Conservation (phyloP, 192 early-diverging fungal genomes). For the Chytriomyces confervae region DNA sequence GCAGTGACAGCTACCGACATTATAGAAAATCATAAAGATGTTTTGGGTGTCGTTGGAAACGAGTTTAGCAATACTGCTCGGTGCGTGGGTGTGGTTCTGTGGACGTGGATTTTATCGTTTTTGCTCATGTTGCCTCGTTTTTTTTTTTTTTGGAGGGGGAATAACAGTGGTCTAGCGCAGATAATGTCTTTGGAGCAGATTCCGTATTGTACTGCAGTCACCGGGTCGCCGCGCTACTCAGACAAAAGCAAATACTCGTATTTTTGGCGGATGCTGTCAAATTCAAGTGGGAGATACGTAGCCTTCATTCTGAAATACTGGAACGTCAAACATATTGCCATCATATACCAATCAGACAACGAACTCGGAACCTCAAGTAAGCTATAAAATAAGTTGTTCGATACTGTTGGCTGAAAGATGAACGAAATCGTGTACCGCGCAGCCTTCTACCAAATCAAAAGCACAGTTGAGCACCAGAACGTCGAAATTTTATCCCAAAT, state of each 20-base stretch:
- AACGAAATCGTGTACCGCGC: too few species aligned
- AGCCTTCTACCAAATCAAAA: too few species aligned
- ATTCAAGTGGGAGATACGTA: too few species aligned
- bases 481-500: too few species aligned
- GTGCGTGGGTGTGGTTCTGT: too few species aligned
- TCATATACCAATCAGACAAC: slow-evolving; percentile 15
- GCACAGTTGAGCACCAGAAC: too few species aligned
- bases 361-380: background rate
- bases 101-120: too few species aligned
- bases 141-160: background rate
- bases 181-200: background rate
- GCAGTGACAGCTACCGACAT: background rate
- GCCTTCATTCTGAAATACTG: background rate
- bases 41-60: slow-evolving; percentile 2
- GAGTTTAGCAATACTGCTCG: background rate
- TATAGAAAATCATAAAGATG: background rate
- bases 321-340: slow-evolving; percentile 12
- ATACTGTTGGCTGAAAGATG: too few species aligned
- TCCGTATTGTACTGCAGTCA: background rate
- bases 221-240: background rate
- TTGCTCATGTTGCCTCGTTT: too few species aligned
- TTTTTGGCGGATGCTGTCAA: slow-evolving; percentile 1
- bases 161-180: too few species aligned
- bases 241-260: slow-evolving; percentile 4
- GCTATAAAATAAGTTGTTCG: too few species aligned